Evolutionary conservation across 2,329 filamentous ascomycete genomes (phyloP).

Genomic region (Myriangium duriaei): DNA sequence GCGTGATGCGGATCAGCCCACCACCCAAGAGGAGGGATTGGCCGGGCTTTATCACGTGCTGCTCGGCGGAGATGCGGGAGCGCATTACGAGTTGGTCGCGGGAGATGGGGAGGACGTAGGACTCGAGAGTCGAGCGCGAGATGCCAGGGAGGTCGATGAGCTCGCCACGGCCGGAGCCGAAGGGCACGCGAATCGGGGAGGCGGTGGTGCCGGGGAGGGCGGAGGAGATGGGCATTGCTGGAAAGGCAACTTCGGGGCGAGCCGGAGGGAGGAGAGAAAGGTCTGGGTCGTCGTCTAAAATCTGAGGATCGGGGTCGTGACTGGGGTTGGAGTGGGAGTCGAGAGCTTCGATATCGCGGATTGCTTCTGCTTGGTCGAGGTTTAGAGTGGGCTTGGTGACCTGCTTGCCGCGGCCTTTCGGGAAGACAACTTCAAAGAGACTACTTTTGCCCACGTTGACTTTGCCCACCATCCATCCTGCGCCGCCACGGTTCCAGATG

Average conservation of each 20-base stretch:
- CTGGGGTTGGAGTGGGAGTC: not conserved
- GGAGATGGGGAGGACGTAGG: conserved; percentile 55
- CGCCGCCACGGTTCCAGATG: conserved; percentile 72
- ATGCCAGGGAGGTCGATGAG: conserved; percentile 87
- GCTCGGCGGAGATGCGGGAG: conserved; percentile 58
- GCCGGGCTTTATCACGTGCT: conserved; percentile 58
- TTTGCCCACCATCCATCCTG: conserved; percentile 94
- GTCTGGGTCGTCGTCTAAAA: conserved; percentile 18
- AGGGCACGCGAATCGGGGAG: conserved; percentile 85
- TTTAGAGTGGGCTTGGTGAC: conserved; percentile 7
- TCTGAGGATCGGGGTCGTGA: too few species aligned
- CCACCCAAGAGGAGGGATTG: conserved; percentile 64
- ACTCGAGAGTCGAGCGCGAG: conserved; percentile 58
- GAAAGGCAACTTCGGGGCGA: conserved; percentile 60
- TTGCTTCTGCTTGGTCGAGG: conserved; percentile 5
- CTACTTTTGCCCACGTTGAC: conserved; percentile 95
- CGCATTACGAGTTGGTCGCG: conserved; percentile 66
- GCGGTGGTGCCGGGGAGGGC: conserved; percentile 85
- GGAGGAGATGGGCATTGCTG: conserved; percentile 75
- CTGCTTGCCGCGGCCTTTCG: conserved; percentile 45
- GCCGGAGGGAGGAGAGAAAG: conserved; percentile 58
- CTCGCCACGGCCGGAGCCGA: conserved; percentile 75
- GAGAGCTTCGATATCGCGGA: not conserved
- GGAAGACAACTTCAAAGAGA: conserved; percentile 77
- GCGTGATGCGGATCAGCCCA: conserved; percentile 78